Conservation (phyloP, 2,329 filamentous ascomycete genomes). For the Didymella keratinophila region DNA sequence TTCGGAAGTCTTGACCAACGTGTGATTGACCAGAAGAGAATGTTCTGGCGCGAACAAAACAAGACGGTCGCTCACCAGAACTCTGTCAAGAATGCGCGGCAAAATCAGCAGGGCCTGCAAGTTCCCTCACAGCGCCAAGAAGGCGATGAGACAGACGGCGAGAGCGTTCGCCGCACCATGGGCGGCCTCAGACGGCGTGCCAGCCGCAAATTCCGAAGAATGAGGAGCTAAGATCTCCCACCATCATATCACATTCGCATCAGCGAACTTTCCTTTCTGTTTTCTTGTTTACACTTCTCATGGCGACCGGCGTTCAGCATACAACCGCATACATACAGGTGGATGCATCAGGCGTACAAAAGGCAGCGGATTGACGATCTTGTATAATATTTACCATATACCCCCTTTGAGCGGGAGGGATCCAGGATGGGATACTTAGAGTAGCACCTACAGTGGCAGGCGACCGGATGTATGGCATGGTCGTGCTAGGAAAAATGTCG, state of each 20-base stretch:
- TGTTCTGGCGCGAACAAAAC: slow-evolving; percentile 47
- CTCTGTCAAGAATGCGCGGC: slow-evolving; percentile 29
- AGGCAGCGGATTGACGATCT: slow-evolving; percentile 12
- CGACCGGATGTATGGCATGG: not conserved
- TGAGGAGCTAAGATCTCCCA: slow-evolving; percentile 20
- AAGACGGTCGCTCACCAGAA: slow-evolving; percentile 35
- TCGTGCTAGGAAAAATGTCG: not conserved
- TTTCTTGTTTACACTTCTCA: not conserved
- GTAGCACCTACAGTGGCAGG: slow-evolving; percentile 1
- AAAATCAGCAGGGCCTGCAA: slow-evolving; percentile 10
- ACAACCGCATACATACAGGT: slow-evolving; percentile 9
- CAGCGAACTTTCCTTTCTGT: not conserved
- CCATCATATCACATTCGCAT: not conserved
- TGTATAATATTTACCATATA: slow-evolving; percentile 27
- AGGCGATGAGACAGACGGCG: slow-evolving; percentile 34
- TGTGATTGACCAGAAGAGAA: slow-evolving; percentile 76
- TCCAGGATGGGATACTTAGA: not conserved
- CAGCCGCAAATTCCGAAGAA: slow-evolving; percentile 34
- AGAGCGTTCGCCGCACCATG: slow-evolving; percentile 31
- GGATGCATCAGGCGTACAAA: slow-evolving; percentile 19
- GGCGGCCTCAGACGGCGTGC: slow-evolving; percentile 36
- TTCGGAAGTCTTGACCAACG: slow-evolving; percentile 84
- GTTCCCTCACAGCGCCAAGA: slow-evolving; percentile 8
- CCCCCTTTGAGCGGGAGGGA: slow-evolving; percentile 18
- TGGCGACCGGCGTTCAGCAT: slow-evolving; percentile 19